Evolutionary conservation across 108 stramenopile species (phyloP).

Genomic region (Pseudonitzschia multiseries): DNA sequence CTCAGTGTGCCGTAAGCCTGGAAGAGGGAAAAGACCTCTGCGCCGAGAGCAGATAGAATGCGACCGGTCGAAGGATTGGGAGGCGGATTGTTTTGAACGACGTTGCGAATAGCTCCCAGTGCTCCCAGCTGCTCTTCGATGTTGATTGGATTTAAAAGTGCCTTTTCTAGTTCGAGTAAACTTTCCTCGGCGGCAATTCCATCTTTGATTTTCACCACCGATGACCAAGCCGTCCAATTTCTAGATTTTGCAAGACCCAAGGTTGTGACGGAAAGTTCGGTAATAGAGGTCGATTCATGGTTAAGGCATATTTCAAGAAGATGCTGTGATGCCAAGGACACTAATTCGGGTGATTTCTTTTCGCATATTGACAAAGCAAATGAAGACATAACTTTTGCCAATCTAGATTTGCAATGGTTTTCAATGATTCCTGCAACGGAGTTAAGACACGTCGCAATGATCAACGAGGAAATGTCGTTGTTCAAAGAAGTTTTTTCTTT

Average conservation of each 20-base stretch:
- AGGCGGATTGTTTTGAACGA: constrained; percentile 38
- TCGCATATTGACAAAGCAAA: constrained; percentile 33
- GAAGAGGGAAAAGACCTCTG: constrained; percentile 56
- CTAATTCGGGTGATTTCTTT: constrained; percentile 23
- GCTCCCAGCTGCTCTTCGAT: constrained; percentile 38
- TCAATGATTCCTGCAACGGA: constrained; percentile 21
- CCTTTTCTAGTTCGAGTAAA: constrained; percentile 38
- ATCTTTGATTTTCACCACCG: constrained; percentile 43
- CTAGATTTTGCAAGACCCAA: constrained; percentile 34
- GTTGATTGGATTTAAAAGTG: constrained; percentile 20
- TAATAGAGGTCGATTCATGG: constrained; percentile 34
- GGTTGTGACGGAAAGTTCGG: constrained; percentile 47
- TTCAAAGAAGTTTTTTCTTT: constrained; percentile 15
- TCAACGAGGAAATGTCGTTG: constrained; percentile 9
- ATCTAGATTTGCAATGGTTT: constrained; percentile 5
- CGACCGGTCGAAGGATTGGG: constrained; percentile 38
- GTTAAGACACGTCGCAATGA: constrained; percentile 29
- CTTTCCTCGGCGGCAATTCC: constrained; percentile 57
- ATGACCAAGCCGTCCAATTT: constrained; percentile 71
- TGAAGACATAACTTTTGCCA: constrained; percentile 50
- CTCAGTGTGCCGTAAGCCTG: constrained; percentile 52
- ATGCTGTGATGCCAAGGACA: constrained; percentile 28
- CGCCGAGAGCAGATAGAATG: constrained; percentile 47
- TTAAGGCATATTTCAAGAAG: constrained; percentile 49
- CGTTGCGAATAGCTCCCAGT: constrained; percentile 41